These are phyloP conservation scores for Trichaptum fuscoviolaceum DNA, from an alignment of 768 basidiomycete species.

Conservation along the genomic window DNA sequence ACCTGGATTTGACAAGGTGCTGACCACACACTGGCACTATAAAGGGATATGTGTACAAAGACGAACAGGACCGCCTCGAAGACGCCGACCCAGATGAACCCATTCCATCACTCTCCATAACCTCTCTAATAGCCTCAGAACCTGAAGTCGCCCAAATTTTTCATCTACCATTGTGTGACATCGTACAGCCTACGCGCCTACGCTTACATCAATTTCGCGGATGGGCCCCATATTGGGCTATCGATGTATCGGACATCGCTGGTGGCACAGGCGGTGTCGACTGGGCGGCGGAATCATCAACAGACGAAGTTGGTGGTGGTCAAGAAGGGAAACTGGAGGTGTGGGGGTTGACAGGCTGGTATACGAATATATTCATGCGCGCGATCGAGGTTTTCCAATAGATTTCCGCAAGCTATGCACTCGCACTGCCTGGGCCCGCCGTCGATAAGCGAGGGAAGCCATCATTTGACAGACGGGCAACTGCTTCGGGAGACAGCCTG, in stretches of 20 bases:
- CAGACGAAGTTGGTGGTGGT: conserved; percentile 38
- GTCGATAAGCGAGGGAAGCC: not conserved
- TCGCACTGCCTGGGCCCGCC: not conserved
- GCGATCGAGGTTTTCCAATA: conserved; percentile 43
- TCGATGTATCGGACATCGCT: conserved; percentile 61
- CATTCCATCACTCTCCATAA: conserved; percentile 55
- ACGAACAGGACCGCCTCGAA: conserved; percentile 11
- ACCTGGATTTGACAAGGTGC: not conserved
- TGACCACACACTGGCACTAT: not conserved
- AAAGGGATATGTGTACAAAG: conserved; percentile 38
- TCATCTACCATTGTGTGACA: conserved; percentile 58
- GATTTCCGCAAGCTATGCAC: not conserved
- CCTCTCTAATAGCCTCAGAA: conserved; percentile 43
- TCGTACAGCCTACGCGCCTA: conserved; percentile 44
- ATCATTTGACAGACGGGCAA: not conserved
- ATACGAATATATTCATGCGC: conserved; percentile 59
- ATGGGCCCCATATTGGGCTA: conserved; percentile 53
- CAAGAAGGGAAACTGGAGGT: conserved; percentile 53
- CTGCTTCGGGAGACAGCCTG: not conserved
- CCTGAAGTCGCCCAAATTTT: conserved; percentile 66
- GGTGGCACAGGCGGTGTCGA: conserved; percentile 19
- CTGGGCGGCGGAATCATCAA: conserved; percentile 28
- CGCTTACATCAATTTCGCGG: conserved; percentile 52
- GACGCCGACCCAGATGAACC: conserved; percentile 34
- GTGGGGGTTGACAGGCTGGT: conserved; percentile 86